Percentiles rank a stretch among this genome's conserved stretches.
phyloP scores from a whole-genome alignment of 805 yeast species.

The Ogataea trehalophila region DNA sequence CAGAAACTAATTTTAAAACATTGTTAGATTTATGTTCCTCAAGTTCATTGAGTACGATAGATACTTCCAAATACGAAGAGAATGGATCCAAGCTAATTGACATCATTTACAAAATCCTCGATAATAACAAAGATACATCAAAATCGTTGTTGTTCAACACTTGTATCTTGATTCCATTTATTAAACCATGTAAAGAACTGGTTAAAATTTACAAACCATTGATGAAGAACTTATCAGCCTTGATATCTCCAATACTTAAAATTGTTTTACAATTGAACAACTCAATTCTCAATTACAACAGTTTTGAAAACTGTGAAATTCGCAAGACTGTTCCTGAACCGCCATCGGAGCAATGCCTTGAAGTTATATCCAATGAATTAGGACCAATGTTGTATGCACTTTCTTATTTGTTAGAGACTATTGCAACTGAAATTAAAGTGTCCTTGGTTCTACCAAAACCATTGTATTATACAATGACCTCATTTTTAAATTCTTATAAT shows the following conservation, averaged over 20 bases:
- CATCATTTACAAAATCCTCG: slow-evolving; percentile 11
- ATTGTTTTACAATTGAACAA: slow-evolving; percentile 16
- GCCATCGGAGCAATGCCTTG: slow-evolving; percentile 15
- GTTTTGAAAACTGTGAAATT: slow-evolving; percentile 14
- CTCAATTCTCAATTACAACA: slow-evolving; percentile 6
- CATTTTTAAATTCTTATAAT: slow-evolving; percentile 23
- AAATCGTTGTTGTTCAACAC: slow-evolving; percentile 17
- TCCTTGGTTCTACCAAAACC: slow-evolving; percentile 20
- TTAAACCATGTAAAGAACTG: slow-evolving; percentile 9
- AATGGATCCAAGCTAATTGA: slow-evolving; percentile 13
- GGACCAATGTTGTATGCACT: slow-evolving; percentile 25
- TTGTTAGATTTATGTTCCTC: slow-evolving; percentile 21
- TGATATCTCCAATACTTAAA: slow-evolving; percentile 20
- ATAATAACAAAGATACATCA: slow-evolving; percentile 2
- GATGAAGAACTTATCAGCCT: slow-evolving; percentile 17
- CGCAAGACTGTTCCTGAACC: slow-evolving; percentile 16
- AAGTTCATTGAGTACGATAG: slow-evolving; percentile 13
- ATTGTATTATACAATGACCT: slow-evolving; percentile 22
- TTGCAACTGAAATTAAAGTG: background rate
- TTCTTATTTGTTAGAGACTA: slow-evolving; percentile 16
- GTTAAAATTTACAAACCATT: slow-evolving; percentile 18
- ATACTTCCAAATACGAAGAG: slow-evolving; percentile 3
- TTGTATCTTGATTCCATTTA: slow-evolving; percentile 23
- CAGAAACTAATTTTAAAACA: slow-evolving; percentile 24
- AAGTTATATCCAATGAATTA: slow-evolving; percentile 14